Conservation (phyloP, 2,329 filamentous ascomycete genomes). For the Juglanconis juglandina region DNA sequence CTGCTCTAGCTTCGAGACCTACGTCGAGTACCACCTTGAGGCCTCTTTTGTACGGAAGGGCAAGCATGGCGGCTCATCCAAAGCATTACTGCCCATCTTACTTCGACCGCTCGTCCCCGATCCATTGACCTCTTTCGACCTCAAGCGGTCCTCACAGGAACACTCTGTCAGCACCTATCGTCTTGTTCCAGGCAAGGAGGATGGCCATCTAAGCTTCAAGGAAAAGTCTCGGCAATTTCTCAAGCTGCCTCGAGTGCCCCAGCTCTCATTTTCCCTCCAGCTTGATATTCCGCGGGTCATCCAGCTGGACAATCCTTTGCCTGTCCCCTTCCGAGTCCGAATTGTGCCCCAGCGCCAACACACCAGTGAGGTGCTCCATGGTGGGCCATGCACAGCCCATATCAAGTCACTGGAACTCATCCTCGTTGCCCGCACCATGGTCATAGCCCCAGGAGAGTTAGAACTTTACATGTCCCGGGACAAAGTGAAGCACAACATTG, state of each 20-base stretch:
- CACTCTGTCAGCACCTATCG: constrained; percentile 22
- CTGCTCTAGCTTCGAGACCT: constrained; percentile 21
- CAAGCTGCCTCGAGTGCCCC: constrained; percentile 30
- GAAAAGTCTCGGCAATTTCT: constrained; percentile 33
- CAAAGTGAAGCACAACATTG: background rate
- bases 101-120: constrained; percentile 13
- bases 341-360: constrained; percentile 14
- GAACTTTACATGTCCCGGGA: background rate
- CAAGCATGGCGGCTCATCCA: background rate
- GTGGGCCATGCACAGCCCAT: constrained; percentile 15
- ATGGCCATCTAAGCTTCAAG: constrained; percentile 28
- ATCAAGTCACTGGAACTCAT: constrained; percentile 19
- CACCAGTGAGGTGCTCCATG: constrained; percentile 19
- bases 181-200: constrained; percentile 30
- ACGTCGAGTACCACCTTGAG: constrained; percentile 35
- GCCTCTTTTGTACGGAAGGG: constrained; percentile 23
- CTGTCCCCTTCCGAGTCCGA: constrained; percentile 23
- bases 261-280: constrained; percentile 25
- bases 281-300: constrained; percentile 27
- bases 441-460: constrained; percentile 18
- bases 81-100: constrained; percentile 25
- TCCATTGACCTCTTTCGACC: constrained; percentile 21
- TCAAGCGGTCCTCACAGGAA: background rate
- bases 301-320: constrained; percentile 26
- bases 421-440: constrained; percentile 16